A percentile compares a stretch with the other conserved stretches of the same genome.
These are phyloP conservation scores for Pilaira anomala DNA, from an alignment of 192 early-diverging fungal genomes.

Conservation along the genomic window DNA sequence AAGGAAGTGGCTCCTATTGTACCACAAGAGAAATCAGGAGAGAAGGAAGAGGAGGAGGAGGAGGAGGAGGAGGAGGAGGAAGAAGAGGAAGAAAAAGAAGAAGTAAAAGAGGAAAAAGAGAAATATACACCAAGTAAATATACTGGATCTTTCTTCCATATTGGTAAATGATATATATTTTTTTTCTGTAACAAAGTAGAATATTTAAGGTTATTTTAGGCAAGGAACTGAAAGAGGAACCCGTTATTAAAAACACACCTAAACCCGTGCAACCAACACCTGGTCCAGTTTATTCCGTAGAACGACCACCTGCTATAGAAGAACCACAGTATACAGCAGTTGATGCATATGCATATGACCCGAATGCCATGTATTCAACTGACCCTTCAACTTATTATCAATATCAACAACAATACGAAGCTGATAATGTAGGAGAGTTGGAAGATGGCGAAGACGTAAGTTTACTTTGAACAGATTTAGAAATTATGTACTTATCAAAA, in stretches of 20 bases:
- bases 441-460: slow-evolving; percentile 5
- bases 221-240: slow-evolving; percentile 13
- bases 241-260: not conserved
- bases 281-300: not conserved
- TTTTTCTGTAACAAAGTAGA: not conserved
- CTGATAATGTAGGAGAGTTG: slow-evolving; percentile 3
- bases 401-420: slow-evolving; percentile 15
- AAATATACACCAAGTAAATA: slow-evolving; percentile 15
- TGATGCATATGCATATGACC: slow-evolving; percentile 27
- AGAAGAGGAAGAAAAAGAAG: slow-evolving; percentile 2
- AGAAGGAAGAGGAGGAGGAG: not conserved
- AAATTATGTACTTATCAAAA: not conserved
- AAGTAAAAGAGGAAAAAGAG: slow-evolving; percentile 18
- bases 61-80: slow-evolving; percentile 1
- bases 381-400: slow-evolving; percentile 27
- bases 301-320: not conserved
- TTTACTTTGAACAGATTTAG: not conserved
- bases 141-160: slow-evolving; percentile 27
- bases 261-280: not conserved
- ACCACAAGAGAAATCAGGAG: no score
- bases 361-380: slow-evolving; percentile 27
- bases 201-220: no score
- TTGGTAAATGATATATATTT: slow-evolving; percentile 16
- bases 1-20: slow-evolving; percentile 7
- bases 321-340: slow-evolving; percentile 7